Base-by-base conservation (phyloP, 805 yeast genomes). In the Allodekkera sacchari region DNA sequence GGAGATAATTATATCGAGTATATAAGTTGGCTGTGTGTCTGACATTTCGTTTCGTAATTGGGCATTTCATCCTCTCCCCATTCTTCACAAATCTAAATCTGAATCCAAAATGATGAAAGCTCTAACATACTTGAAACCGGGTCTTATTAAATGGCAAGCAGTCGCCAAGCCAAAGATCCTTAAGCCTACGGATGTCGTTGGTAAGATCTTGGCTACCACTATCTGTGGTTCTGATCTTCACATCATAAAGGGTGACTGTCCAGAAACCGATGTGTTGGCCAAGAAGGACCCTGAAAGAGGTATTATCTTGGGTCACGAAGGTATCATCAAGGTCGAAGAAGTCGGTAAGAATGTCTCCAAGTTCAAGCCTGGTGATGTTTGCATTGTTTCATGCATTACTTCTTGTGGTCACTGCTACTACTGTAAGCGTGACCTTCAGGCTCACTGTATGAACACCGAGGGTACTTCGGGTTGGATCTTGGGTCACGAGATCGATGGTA, bases 151-250 rank as follows among this genome's bases (percentile, higher is more conserved):
- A 9, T 50, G 68, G 50, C 59, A 53, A 18, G 31, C 48, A 1
- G 58, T 64, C 17, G 53, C 64, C 15, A 57, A 52, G 32, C 81
- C 82, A 22, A 48, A 43, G 18, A 51, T 73, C 32, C 34, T 50
- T 13, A 52, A 61, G 12, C 65, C 72, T 25, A 63, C 71, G 11
- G 81, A 75, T 43, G 82, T 74, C 3, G 48, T 75, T 25, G 68
- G 77, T 30, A 71, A 71, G 46, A 61, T 73, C 13, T 50, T 65
- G 29, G 65, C 70, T 19, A 72, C 80, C 1, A 78, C 82, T 6
- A 74, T 76, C 28, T 76, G 82, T 50, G 82, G 82, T 25, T 62
- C 78, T 3, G 83, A 76, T 47, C 59, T 76, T 35, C 82, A 74
- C 48, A 76, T 74, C 48, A 59, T 68, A 33, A 67, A 71, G 31